These are phyloP conservation scores for Penstemon barbatus DNA, from an alignment of 257 asterid genomes.

Conservation along the genomic window DNA sequence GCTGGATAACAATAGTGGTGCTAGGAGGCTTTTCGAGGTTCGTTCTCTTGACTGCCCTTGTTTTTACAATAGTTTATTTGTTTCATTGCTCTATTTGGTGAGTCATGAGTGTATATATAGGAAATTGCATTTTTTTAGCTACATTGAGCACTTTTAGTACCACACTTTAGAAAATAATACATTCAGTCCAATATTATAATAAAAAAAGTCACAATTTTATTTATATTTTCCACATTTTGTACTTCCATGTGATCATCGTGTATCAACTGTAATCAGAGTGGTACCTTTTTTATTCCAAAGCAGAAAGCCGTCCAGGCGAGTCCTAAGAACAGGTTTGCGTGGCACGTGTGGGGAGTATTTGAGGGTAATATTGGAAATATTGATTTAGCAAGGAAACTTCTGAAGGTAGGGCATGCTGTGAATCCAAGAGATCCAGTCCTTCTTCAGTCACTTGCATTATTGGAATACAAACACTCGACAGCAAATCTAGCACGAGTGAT, in stretches of 20 bases:
- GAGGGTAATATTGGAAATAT: conserved; percentile 71
- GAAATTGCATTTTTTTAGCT: too few relatives aligned
- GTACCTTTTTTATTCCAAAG: conserved; percentile 15
- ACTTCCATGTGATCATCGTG: not conserved
- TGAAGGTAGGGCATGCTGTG: conserved; percentile 81
- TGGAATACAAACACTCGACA: conserved; percentile 73
- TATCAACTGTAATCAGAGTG: not conserved
- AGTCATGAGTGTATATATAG: too few relatives aligned
- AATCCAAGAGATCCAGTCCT: conserved; percentile 97
- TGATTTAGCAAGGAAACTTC: conserved; percentile 79
- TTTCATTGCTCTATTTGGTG: too few relatives aligned
- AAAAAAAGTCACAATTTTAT: not conserved
- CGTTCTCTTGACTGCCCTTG: not conserved
- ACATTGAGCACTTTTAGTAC: too few relatives aligned
- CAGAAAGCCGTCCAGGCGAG: conserved; percentile 96
- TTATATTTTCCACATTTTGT: not conserved
- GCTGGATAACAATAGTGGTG: conserved; percentile 60
- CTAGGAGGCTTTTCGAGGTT: conserved; percentile 83
- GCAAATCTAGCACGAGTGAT: conserved; percentile 74
- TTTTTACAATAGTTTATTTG: too few relatives aligned
- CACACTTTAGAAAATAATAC: too few relatives aligned
- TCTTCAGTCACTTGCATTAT: conserved; percentile 78
- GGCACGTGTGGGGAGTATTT: conserved; percentile 99
- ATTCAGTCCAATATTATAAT: not conserved
- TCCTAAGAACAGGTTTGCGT: conserved; percentile 94